A percentile compares a stretch with the other conserved stretches of the same genome.
Conservation (phyloP, 2,329 filamentous ascomycete genomes). For the Trichophyton verrucosum region DNA sequence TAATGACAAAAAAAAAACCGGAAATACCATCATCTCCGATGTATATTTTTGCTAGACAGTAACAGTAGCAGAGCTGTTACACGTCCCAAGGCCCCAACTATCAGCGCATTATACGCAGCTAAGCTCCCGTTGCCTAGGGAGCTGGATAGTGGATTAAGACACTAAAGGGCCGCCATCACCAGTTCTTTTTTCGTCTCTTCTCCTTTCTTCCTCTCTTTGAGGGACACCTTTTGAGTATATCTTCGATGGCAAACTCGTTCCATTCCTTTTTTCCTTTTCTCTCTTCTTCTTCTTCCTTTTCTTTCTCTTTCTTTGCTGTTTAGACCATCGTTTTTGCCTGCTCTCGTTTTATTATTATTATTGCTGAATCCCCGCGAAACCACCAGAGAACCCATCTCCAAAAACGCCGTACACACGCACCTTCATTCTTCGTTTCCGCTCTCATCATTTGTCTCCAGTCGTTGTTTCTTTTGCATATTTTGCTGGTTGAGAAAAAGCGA, state of each 20-base stretch:
- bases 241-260: neutral
- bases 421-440: neutral
- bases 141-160: conserved; percentile 3
- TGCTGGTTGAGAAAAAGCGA: neutral
- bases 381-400: neutral
- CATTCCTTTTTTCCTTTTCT: neutral
- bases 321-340: neutral
- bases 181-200: neutral
- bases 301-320: neutral
- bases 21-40: neutral
- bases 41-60: neutral
- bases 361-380: neutral
- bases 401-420: neutral
- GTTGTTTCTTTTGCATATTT: conserved; percentile 6
- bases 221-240: conserved; percentile 1
- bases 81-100: neutral
- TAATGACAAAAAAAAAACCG: neutral
- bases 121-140: conserved; percentile 4
- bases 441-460: neutral
- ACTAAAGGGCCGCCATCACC: conserved; percentile 1
- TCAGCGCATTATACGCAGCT: neutral
- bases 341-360: too few species aligned
- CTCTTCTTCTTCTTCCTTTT: neutral
- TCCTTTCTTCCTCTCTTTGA: neutral
- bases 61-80: conserved; percentile 2